Evolutionary conservation across 2,329 filamentous ascomycete species (phyloP), one percentile per base, ranked within the genome.

Genomic region (Ascocoryne sarcoides): DNA sequence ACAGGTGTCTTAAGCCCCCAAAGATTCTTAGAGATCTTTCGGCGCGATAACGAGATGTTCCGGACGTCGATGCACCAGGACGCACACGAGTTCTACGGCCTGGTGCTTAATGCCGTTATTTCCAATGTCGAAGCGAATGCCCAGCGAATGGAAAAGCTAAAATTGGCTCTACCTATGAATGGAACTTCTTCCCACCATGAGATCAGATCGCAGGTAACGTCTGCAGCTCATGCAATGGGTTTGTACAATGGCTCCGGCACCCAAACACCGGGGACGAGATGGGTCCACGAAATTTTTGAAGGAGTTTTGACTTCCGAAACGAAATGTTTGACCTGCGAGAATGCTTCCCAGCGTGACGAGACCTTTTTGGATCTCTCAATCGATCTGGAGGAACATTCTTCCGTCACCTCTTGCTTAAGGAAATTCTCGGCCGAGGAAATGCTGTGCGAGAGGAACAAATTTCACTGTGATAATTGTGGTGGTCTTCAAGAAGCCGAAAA

Each of bases 381-480:
- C 40, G 92, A 98, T 62, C 68, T 98, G 10, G 88, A 95, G 51
- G 82, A 95, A 57, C 88, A 96, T 60, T 89, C 89, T 0, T 98
- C 92, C 0, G 92, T 98, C 3, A 96, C 92, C 2, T 90, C 92
- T 18, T 98, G 92, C 60, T 65, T 98, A 49, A 77, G 86, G 44
- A 95, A 95, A 56, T 98, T 98, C 57, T 98, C 92, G 0, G 88
- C 92, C 33, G 92, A 96, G 56, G 92, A 98, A 63, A 95, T 96
- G 87, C 73, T 98, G 43, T 96, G 92, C 59, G 92, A 98, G 65
- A 76, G 89, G 45, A 96, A 98, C 68, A 98, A 98, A 60, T 98
- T 98, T 52, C 90, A 98, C 59, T 98, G 92, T 65, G 92, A 98
- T 60, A 89, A 89, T 54, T 98, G 92, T 53, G 92, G 92, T 39